Percentiles rank a stretch among this genome's conserved stretches.
phyloP scores from a whole-genome alignment of 1,139 yeast species.

The Barnettozyma hawaiiensis region DNA sequence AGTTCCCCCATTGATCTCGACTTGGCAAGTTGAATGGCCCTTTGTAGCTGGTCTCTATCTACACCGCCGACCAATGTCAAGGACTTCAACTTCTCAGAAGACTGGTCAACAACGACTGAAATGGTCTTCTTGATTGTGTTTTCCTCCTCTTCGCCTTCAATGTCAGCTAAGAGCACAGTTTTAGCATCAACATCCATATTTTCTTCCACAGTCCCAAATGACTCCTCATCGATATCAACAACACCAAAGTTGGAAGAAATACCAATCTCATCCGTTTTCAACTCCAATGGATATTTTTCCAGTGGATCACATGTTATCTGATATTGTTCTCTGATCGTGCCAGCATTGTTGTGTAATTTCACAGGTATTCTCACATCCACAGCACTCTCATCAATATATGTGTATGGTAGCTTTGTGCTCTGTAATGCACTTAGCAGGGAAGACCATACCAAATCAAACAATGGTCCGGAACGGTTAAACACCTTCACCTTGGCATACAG shows the following conservation, averaged over 20 bases:
- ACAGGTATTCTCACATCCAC: slow-evolving; percentile 47
- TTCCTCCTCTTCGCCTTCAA: slow-evolving; percentile 81
- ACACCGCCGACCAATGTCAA: slow-evolving; percentile 40
- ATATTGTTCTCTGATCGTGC: slow-evolving; percentile 39
- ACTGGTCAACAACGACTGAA: slow-evolving; percentile 28
- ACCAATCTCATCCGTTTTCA: slow-evolving; percentile 37
- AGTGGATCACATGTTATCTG: slow-evolving; percentile 41
- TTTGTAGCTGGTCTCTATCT: slow-evolving; percentile 41
- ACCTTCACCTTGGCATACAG: slow-evolving; percentile 72
- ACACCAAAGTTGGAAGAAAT: slow-evolving; percentile 65
- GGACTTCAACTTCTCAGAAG: slow-evolving; percentile 29
- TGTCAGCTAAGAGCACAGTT: slow-evolving; percentile 53
- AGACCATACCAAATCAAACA: slow-evolving; percentile 72
- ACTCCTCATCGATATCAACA: slow-evolving; percentile 37
- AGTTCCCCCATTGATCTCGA: slow-evolving; percentile 32
- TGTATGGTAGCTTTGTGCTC: slow-evolving; percentile 57
- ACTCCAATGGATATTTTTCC: slow-evolving; percentile 29
- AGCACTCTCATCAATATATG: slow-evolving; percentile 55
- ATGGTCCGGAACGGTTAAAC: slow-evolving; percentile 75
- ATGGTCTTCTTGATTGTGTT: slow-evolving; percentile 31
- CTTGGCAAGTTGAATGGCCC: slow-evolving; percentile 42
- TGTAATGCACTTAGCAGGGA: slow-evolving; percentile 61
- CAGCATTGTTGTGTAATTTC: slow-evolving; percentile 46
- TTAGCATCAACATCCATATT: slow-evolving; percentile 28
- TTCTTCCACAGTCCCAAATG: slow-evolving; percentile 28